Evolutionary conservation across 257 asterid species (phyloP), one percentile per base, ranked within the genome.

Genomic region (Buddleja alternifolia): DNA sequence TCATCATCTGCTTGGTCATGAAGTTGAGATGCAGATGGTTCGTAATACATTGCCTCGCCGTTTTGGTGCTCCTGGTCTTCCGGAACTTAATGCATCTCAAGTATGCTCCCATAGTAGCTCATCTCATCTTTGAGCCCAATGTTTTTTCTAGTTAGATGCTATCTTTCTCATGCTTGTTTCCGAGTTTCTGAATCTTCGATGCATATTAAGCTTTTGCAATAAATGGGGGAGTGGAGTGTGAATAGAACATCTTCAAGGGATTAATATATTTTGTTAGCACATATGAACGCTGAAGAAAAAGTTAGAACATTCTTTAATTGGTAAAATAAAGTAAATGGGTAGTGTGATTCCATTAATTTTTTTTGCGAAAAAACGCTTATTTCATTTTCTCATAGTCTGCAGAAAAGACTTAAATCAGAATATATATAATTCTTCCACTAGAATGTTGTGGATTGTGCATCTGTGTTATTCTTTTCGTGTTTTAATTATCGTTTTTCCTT

Each of bases 11-110:
- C 88, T 94, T 36, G 99, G 99, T 67, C 98, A 91, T 66, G 99
- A 94, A 79, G 99, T 94, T 78, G 98, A 94, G 86, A 88, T 88
- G 96, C 98, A 94, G 88, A 84, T 91, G 90, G 95, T 94, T 60
- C 97, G 97, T 36, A 94, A 88, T 80, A 69, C 97, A 10, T 81
- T 92, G 76, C 99, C 99, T 72, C 97, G 98, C 47, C 86, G 98
- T 66, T 94, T 91, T 88, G 99, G 99, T 73, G 99, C 99, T 7
- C 98, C 98, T 0, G 98, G 97, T 53, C 98, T 94, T 77, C 99
- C 98, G 10, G 97, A 91, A 76, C 96, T 94, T 45, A 94, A 94
- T 66, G 99, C 98, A 65, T 94, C 99, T 79, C 99, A 94, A 83
- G 99, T 92, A 86, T 59, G 80, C 68, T 64, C 53, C 17, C 19